Evolutionary conservation across 1,139 yeast genomes (phyloP).

Genomic region (Suhomyces panamericanus): DNA sequence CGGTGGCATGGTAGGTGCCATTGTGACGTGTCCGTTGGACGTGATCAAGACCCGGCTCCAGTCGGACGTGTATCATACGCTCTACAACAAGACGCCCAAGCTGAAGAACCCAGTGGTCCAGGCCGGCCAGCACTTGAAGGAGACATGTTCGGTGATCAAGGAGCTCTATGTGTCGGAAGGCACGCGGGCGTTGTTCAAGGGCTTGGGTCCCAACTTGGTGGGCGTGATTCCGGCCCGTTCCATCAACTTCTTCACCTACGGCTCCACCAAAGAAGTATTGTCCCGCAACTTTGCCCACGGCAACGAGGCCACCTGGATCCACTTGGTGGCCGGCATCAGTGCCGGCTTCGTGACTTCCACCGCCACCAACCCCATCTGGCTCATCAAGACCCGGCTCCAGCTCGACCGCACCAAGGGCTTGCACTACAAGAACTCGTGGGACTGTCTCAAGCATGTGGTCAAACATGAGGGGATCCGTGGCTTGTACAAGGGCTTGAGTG

Average conservation of each 20-base stretch:
- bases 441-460: constrained; percentile 71
- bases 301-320: constrained; percentile 81
- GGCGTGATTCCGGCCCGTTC: constrained; percentile 99
- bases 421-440: constrained; percentile 80
- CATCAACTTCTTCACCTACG: constrained; percentile 94
- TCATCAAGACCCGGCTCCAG: constrained; percentile 91
- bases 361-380: constrained; percentile 99
- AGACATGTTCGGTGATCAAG: constrained; percentile 72
- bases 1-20: constrained; percentile 98
- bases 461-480: constrained; percentile 78
- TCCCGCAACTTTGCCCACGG: constrained; percentile 67
- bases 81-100: constrained; percentile 44
- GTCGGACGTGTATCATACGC: constrained; percentile 65
- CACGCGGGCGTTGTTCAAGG: constrained; percentile 81
- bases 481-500: constrained; percentile 84
- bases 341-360: constrained; percentile 97
- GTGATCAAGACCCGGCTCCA: constrained; percentile 95
- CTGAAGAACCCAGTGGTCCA: constrained; percentile 41
- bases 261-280: constrained; percentile 78
- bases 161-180: constrained; percentile 80
- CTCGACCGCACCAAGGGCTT: constrained; percentile 70
- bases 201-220: constrained; percentile 92
- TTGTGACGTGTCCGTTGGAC: constrained; percentile 91
- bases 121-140: constrained; percentile 71
- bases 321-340: constrained; percentile 80